These are phyloP conservation scores for Fusarium longipes DNA, from an alignment of 2,329 filamentous ascomycete genomes.

Conservation along the genomic window DNA sequence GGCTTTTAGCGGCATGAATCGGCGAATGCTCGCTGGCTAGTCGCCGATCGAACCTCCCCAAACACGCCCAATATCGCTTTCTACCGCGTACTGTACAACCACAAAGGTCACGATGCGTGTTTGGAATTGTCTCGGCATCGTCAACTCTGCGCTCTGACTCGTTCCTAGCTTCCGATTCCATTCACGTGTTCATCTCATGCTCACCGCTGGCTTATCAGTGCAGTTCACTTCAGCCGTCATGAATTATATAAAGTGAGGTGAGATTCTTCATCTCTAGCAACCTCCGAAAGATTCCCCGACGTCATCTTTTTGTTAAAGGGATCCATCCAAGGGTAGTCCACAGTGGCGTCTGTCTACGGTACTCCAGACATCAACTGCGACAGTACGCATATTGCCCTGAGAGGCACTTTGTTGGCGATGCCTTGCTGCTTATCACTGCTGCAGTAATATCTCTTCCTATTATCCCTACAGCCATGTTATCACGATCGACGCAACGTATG, in stretches of 20 bases:
- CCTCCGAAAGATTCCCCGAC: constrained; percentile 34
- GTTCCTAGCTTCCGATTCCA: constrained; percentile 5
- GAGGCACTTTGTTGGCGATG: constrained; percentile 21
- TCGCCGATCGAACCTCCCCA: constrained; percentile 22
- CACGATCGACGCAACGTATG: constrained; percentile 28
- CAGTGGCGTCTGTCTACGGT: constrained; percentile 23
- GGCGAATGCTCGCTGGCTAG: constrained; percentile 24
- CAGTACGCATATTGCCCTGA: background rate
- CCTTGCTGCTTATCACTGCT: constrained; percentile 2
- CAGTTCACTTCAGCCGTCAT: background rate
- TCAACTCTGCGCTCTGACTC: constrained; percentile 5
- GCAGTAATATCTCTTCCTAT: background rate
- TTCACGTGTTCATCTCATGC: constrained; percentile 29
- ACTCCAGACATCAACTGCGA: constrained; percentile 1
- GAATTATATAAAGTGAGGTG: constrained; percentile 18
- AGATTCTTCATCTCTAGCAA: constrained; percentile 15
- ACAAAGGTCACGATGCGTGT: constrained; percentile 30
- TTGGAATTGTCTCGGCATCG: constrained; percentile 35
- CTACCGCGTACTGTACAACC: constrained; percentile 3
- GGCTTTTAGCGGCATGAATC: constrained; percentile 37
- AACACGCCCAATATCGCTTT: background rate
- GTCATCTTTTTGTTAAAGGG: constrained; percentile 17
- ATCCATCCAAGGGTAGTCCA: constrained; percentile 17
- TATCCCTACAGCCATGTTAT: constrained; percentile 27
- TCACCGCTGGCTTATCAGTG: constrained; percentile 26